Evolutionary conservation across 306 rosid genomes (phyloP).

Genomic region (Myrica gale): DNA sequence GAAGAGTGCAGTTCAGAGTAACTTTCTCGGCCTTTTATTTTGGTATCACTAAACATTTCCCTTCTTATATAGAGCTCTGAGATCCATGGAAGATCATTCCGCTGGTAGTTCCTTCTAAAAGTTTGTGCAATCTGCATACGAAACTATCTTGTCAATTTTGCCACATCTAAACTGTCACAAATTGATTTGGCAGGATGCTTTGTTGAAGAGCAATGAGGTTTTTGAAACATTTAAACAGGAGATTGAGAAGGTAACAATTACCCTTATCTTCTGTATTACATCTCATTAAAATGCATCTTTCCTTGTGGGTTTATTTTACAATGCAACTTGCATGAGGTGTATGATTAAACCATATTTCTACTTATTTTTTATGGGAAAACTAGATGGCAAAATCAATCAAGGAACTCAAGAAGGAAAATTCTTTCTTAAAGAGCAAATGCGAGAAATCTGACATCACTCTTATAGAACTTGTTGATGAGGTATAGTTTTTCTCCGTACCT

Average conservation of each 20-base stretch:
- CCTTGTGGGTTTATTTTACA: slow-evolving; percentile 14
- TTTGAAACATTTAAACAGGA: slow-evolving; percentile 90
- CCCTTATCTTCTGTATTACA: slow-evolving; percentile 19
- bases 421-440: slow-evolving; percentile 82
- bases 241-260: slow-evolving; percentile 71
- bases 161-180: slow-evolving; percentile 1
- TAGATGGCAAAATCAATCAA: slow-evolving; percentile 93
- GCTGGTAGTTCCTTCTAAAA: background rate
- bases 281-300: slow-evolving; percentile 21
- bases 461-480: slow-evolving; percentile 87
- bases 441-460: slow-evolving; percentile 84
- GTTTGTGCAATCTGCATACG: background rate
- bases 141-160: slow-evolving; percentile 21
- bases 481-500: slow-evolving; percentile 25
- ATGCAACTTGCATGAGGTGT: slow-evolving; percentile 8
- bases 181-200: slow-evolving; percentile 67
- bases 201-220: slow-evolving; percentile 83
- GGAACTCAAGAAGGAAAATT: slow-evolving; percentile 93
- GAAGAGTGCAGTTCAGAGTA: background rate
- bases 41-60: background rate
- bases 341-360: slow-evolving; percentile 23
- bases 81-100: background rate
- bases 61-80: background rate
- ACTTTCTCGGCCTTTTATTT: background rate
- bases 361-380: slow-evolving; percentile 29